Evolutionary conservation across 495 filamentous ascomycete species (phyloP).

Genomic region (Talaromyces nanjingensis): DNA sequence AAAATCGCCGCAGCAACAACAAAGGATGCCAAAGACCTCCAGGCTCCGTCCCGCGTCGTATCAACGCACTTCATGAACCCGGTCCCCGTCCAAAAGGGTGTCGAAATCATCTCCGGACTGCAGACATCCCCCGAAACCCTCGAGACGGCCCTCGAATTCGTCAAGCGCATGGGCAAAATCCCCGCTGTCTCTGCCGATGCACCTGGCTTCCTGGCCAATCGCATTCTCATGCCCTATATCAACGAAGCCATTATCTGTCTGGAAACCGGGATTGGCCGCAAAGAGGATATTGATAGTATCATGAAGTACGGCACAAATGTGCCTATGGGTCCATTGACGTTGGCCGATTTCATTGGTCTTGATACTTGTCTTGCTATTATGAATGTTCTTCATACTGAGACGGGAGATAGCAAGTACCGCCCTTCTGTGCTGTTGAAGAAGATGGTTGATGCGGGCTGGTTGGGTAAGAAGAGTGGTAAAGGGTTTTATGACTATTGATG

Average conservation of each 20-base stretch:
- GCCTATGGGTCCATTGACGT: constrained; percentile 89
- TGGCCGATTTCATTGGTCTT: constrained; percentile 96
- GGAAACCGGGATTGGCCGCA: constrained; percentile 81
- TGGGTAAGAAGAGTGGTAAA: constrained; percentile 95
- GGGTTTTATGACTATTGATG: constrained; percentile 83
- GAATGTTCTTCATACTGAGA: constrained; percentile 88
- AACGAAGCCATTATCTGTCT: constrained; percentile 97
- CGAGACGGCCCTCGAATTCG: constrained; percentile 77
- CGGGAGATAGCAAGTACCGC: constrained; percentile 90
- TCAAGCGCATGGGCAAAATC: constrained; percentile 89
- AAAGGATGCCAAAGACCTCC: constrained; percentile 66
- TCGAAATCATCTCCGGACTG: constrained; percentile 91
- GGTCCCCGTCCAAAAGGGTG: constrained; percentile 92
- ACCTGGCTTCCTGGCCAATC: constrained; percentile 92
- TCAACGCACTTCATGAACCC: constrained; percentile 99
- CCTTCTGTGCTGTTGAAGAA: constrained; percentile 77
- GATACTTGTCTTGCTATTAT: constrained; percentile 97
- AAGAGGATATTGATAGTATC: constrained; percentile 89
- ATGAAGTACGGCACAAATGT: constrained; percentile 99
- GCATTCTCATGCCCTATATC: constrained; percentile 98
- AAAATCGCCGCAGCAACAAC: constrained; percentile 85
- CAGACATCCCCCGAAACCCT: constrained; percentile 82
- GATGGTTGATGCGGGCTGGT: constrained; percentile 98
- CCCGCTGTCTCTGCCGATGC: constrained; percentile 79
- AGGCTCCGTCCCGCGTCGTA: constrained; percentile 80